These are phyloP conservation scores for Syzygium malaccense DNA, from an alignment of 441 rosid genomes.

Conservation along the genomic window DNA sequence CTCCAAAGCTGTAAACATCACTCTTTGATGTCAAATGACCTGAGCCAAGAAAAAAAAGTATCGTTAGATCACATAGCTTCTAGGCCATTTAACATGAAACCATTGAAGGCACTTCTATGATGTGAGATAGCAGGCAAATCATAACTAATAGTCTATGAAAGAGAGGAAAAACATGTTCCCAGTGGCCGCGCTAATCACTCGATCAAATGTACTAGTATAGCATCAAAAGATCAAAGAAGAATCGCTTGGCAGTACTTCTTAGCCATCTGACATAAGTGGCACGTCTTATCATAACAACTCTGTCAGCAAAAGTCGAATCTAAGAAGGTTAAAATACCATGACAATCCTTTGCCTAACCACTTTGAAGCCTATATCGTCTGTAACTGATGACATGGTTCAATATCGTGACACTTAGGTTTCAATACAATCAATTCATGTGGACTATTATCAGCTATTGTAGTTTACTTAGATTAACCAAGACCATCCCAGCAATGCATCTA, in stretches of 20 bases:
- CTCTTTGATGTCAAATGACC: slow-evolving; percentile 69
- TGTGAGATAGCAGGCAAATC: neutral
- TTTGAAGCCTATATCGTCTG: neutral
- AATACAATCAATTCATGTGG: neutral
- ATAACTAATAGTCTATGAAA: neutral
- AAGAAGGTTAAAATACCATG: neutral
- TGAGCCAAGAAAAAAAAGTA: slow-evolving; percentile 3
- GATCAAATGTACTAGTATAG: neutral
- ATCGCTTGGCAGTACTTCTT: neutral
- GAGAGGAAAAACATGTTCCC: neutral
- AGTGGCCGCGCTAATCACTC: neutral
- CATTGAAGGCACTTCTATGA: neutral
- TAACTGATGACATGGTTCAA: neutral
- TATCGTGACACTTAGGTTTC: neutral
- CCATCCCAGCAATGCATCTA: neutral
- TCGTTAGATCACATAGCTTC: neutral
- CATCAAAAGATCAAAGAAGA: neutral
- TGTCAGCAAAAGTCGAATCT: neutral
- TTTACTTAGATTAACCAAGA: neutral
- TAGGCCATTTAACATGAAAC: neutral
- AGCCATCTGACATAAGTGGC: neutral
- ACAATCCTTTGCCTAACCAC: neutral
- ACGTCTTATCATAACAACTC: neutral
- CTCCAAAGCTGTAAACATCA: slow-evolving; percentile 73
- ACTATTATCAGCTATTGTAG: neutral